phyloP scores from a whole-genome alignment of 1,284 basidiomycete species.

The Ceraceosorus guamensis region DNA sequence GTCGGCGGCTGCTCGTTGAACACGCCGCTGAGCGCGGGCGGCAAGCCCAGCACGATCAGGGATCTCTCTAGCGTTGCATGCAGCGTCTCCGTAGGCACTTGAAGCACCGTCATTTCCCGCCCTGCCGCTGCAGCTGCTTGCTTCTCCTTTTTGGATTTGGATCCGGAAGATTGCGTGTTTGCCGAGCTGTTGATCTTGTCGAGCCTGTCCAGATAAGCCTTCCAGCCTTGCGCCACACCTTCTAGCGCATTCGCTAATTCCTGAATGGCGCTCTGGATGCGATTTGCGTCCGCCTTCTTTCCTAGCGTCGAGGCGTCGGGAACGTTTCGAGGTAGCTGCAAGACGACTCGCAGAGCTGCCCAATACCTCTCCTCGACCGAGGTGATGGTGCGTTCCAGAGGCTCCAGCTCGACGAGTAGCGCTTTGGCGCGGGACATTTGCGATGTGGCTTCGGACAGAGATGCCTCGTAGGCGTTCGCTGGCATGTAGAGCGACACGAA shows the following conservation, averaged over 20 bases:
- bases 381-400: conserved; percentile 6
- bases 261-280: conserved; percentile 8
- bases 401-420: conserved; percentile 24
- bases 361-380: no score
- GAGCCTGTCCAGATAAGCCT: neutral
- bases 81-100: neutral
- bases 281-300: conserved; percentile 11
- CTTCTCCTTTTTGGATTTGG: no score
- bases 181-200: neutral
- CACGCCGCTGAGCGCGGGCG: neutral
- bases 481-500: conserved; percentile 33
- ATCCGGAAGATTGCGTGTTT: no score
- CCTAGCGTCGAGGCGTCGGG: neutral
- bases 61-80: neutral
- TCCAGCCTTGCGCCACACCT: neutral
- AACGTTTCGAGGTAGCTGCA: neutral
- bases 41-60: no score
- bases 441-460: conserved; percentile 18
- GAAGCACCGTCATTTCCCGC: neutral
- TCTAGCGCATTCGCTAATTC: conserved; percentile 19
- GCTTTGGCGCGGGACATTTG: conserved; percentile 11
- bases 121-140: neutral
- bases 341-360: neutral
- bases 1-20: no score
- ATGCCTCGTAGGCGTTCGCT: conserved; percentile 36